Conservation (phyloP, 345 rosid species). For the Hibiscus trionum region DNA sequence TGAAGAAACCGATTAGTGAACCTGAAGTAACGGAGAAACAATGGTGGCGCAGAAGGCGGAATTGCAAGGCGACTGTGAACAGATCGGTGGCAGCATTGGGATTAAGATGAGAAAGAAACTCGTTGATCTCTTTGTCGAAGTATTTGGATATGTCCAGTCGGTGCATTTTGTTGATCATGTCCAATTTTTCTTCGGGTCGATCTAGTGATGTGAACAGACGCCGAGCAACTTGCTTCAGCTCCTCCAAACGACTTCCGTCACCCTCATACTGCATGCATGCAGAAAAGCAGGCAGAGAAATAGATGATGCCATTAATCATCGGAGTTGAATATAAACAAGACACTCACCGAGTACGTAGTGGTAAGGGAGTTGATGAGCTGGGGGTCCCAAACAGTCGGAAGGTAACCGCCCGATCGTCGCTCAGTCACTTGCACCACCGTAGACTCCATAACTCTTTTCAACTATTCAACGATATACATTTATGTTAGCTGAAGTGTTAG, state of each 20-base stretch:
- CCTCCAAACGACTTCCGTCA: background rate
- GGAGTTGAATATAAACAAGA: background rate
- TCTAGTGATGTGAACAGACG: background rate
- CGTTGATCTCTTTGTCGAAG: background rate
- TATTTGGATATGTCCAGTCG: background rate
- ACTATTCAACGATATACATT: background rate
- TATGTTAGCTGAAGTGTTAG: background rate
- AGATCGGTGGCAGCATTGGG: background rate
- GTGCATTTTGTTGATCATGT: background rate
- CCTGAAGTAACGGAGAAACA: background rate
- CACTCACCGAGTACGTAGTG: background rate
- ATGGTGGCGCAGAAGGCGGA: background rate
- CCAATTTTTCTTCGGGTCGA: background rate
- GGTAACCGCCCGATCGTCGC: background rate
- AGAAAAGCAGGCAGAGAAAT: background rate
- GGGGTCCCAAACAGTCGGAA: background rate
- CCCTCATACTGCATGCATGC: background rate
- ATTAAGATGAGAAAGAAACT: background rate
- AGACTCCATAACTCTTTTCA: background rate
- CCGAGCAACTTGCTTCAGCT: background rate
- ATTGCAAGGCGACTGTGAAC: background rate
- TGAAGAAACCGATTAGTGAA: too few relatives aligned
- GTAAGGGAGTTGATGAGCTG: background rate
- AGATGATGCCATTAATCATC: too few relatives aligned
- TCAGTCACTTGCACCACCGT: background rate